Base-by-base conservation (phyloP, 2,329 filamentous ascomycete genomes). In the Sporothrix phasma region DNA sequence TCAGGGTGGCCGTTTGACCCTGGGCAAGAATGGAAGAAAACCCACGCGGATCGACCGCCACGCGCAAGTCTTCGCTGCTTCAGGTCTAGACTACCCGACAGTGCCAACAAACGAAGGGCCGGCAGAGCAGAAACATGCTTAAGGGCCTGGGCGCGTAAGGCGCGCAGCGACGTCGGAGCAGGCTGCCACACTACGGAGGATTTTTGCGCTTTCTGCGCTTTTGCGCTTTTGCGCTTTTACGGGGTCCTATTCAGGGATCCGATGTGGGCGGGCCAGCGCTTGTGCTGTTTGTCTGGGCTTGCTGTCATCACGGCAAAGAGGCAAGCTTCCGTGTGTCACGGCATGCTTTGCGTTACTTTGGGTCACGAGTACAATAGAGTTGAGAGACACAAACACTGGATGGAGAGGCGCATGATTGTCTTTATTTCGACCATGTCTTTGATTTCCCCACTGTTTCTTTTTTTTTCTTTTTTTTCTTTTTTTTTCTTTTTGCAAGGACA, bases 61-160 rank as follows among this genome's bases (percentile, higher is more conserved):
- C 54, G 47, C 54, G 62, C 65, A 51, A 22, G 59, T 61, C 66
- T 66, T 67, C 63, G 61, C 66, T 65, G 31, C 11, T 61, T 66
- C 61, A 54, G 65, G 66, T 19, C 19, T 66, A 67, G 66, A 46
- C 66, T 58, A 60, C 53, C 65, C 63, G 63, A 11, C 11, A 41
- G 13, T 49, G 26, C 26, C 15, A 51, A 17, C 26, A 56, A 56
- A 39, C 17, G 34, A 39, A 37, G 51, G 49, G 41, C 39, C 13
- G 1, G 39, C 39, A n/a, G 3, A 41, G 11, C 39, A 41, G 17
- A 17, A 37, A 34, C 31, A 3, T 17, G 15, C 39, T 17, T 10
- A 34, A 51, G 26, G 19, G 47, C 47, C 34, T 31, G 24, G 13
- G 34, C 34, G 3, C 34, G 34, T 37, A 37, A 13, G 24, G 47